phyloP scores from a whole-genome alignment of 805 yeast genomes.

The Maudiozyma bulderi region DNA sequence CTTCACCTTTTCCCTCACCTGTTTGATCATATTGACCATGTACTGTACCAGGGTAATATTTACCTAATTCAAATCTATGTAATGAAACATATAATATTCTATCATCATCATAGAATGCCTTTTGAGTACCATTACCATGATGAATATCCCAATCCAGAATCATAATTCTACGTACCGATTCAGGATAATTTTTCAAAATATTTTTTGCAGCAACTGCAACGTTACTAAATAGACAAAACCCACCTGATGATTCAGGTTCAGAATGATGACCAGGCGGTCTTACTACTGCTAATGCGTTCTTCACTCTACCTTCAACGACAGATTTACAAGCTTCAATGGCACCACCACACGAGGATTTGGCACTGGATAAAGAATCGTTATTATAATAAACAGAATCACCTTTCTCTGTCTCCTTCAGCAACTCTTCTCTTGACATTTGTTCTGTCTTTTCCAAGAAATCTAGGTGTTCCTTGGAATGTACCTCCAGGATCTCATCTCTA shows the following conservation, averaged over 20 bases:
- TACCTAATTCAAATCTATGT: constrained; percentile 87
- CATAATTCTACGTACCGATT: constrained; percentile 71
- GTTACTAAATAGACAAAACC: constrained; percentile 90
- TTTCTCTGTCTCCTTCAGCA: constrained; percentile 73
- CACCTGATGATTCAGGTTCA: constrained; percentile 95
- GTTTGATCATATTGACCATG: constrained; percentile 74
- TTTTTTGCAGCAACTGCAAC: constrained; percentile 95
- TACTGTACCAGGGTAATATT: constrained; percentile 87
- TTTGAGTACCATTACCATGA: constrained; percentile 98
- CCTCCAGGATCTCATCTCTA: constrained; percentile 73
- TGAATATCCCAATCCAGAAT: constrained; percentile 97
- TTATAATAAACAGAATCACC: constrained; percentile 95
- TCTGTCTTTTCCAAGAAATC: constrained; percentile 67
- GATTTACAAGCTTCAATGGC: constrained; percentile 94
- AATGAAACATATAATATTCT: constrained; percentile 83
- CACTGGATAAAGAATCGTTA: constrained; percentile 79
- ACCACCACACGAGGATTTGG: constrained; percentile 92
- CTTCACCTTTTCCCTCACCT: constrained; percentile 83
- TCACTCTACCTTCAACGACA: constrained; percentile 85
- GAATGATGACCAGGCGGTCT: constrained; percentile 99
- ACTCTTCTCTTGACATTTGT: constrained; percentile 63
- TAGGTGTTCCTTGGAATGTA: constrained; percentile 76
- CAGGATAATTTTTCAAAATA: constrained; percentile 75
- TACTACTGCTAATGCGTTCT: constrained; percentile 87
- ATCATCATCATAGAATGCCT: constrained; percentile 81